Evolutionary conservation across 106 monocot genomes (phyloP), one percentile per base, ranked within the genome.

Genomic region (Alisma plantagoaquatica): DNA sequence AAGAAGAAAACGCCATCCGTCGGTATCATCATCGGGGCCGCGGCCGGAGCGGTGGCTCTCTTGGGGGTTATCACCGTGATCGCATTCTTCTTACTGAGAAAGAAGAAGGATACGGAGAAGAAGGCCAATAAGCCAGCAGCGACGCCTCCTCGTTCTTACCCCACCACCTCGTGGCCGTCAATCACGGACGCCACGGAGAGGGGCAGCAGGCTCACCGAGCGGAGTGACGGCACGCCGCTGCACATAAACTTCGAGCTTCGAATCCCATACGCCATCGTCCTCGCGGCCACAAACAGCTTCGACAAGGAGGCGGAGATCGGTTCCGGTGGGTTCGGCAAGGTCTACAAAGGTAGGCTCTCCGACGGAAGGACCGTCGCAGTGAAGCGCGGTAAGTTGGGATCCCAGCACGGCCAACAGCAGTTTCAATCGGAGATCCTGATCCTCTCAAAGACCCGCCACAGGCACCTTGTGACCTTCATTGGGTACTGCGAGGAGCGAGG

Each of bases 291-390:
- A 0, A 53, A 53, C 33, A 38, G 54, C 21, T 64, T 64, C 23
- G 41, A 52, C 11, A 29, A 54, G 14, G 2, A 18, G 1, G n/a
- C 22, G 11, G 25, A 25, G 12, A 66, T 66, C 27, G 65, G 65
- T 19, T 28, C 41, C 10, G 65, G 65, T 12, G 65, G 65, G 22
- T 66, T 66, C 17, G 65, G 65, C 3, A n/a, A n/a, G n/a, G n/a
- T n/a, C n/a, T n/a, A n/a, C n/a, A n/a, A n/a, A n/a, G n/a, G n/a
- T n/a, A n/a, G n/a, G n/a, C n/a, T n/a, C n/a, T n/a, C n/a, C n/a
- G 46, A 66, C n/a, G 66, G 66, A 4, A 57, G 24, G 8, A 56
- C 6, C 15, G 66, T 66, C 20, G 55, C 56, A 0, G 66, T 66
- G 23, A 66, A 66, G 46, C 31, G 66, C 18, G 56, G 30, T 16